These are phyloP conservation scores for Cercospora nicotianae DNA, from an alignment of 2,329 filamentous ascomycete genomes.

Conservation along the genomic window DNA sequence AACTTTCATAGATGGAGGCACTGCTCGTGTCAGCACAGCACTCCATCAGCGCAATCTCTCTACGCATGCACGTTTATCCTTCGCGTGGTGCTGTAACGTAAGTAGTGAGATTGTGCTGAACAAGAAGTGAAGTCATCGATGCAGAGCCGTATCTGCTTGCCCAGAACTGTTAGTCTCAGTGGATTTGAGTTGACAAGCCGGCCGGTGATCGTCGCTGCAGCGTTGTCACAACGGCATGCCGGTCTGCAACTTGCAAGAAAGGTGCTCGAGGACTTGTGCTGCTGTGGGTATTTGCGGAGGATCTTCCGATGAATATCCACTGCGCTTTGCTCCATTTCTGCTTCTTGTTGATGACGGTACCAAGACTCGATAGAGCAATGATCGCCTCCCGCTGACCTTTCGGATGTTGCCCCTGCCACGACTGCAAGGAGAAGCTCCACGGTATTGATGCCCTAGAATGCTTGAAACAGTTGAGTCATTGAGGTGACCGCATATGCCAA, in stretches of 20 bases:
- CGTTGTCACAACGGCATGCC: background rate
- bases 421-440: background rate
- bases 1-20: background rate
- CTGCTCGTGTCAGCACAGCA: background rate
- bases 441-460: background rate
- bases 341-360: background rate
- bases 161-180: constrained; percentile 8
- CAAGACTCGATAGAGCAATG: background rate
- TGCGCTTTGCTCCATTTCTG: background rate
- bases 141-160: constrained; percentile 10
- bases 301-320: background rate
- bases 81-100: background rate
- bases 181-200: background rate
- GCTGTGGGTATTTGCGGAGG: background rate
- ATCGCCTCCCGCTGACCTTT: background rate
- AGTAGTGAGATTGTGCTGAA: constrained; percentile 1
- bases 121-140: background rate
- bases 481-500: background rate
- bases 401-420: background rate
- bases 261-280: background rate
- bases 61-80: background rate
- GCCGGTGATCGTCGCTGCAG: background rate
- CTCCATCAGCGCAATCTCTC: background rate
- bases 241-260: background rate
- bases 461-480: background rate